Evolutionary conservation across 1,284 basidiomycete species (phyloP), one percentile per base, ranked within the genome.

Genomic region (Veloboletus limbatus): DNA sequence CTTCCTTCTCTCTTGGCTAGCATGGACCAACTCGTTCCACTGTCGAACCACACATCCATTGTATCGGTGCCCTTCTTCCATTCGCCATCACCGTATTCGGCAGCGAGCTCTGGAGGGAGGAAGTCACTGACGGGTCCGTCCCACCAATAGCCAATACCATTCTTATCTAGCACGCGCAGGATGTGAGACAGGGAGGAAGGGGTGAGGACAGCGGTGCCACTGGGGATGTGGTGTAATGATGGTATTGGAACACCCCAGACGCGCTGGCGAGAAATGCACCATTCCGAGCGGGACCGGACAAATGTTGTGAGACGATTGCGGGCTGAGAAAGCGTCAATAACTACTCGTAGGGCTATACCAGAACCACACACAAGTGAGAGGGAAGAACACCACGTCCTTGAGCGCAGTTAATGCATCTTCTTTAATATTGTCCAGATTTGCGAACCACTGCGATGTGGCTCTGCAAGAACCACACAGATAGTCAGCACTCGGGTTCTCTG

Each of bases 11-110:
- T 45, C 55, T 57, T 49, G 40, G 62, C 68, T 26, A 97, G 72
- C 69, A 92, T 79, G 1, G 90, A 84, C 97, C 97, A 99, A 2
- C 94, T 93, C 1, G 89, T 85, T 2, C 97, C 97, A 58, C 92
- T 96, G 70, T 99, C 97, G 58, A 99, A 99, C 97, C 97, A 99
- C 4, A 99, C 97, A 64, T 99, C 97, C 78, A 99, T 91, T 1
- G 96, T 99, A 64, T 99, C 97, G 2, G 78, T 83, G 8, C 94
- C 88, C 65, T 92, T 93, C 36, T 70, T 66, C 78, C 85, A 90
- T 4, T 65, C 69, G 11, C 70, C 63, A 25, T 70, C 62, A n/a
- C 62, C 63, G 14, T 75, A 73, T 38, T 73, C 65, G 40, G 70
- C 70, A 3, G 68, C 64, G 17, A 87, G 70, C 16, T 72, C 69